Conservation (phyloP, 139 green algal species). For the Pseudopediastrum boryanum region DNA sequence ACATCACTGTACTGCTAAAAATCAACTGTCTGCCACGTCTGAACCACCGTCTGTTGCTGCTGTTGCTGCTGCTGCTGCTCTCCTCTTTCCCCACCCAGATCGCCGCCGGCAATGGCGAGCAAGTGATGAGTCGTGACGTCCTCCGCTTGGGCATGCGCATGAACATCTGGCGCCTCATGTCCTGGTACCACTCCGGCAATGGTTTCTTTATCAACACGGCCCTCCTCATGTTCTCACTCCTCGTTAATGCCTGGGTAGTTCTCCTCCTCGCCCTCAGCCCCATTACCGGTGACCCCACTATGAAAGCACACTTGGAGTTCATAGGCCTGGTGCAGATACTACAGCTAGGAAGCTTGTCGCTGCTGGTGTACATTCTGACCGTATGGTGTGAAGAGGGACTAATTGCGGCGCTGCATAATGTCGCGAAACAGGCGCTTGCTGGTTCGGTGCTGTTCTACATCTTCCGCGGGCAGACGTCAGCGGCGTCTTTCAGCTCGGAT, state of each 20-base stretch:
- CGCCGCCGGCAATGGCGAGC: slow-evolving; percentile 80
- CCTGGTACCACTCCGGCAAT: slow-evolving; percentile 65
- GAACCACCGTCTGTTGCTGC: neutral
- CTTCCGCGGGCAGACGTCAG: slow-evolving; percentile 25
- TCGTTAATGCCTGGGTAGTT: slow-evolving; percentile 62
- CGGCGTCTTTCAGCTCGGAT: neutral
- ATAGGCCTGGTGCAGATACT: slow-evolving; percentile 23
- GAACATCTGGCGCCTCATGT: slow-evolving; percentile 82
- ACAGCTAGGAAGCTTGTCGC: slow-evolving; percentile 14
- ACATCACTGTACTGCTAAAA: too few species aligned
- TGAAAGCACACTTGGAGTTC: neutral
- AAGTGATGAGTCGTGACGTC: slow-evolving; percentile 80
- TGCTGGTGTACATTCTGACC: slow-evolving; percentile 24
- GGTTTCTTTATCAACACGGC: slow-evolving; percentile 77
- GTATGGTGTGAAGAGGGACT: slow-evolving; percentile 23
- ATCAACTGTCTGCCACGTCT: neutral
- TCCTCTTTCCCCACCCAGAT: slow-evolving; percentile 25
- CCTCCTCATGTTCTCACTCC: slow-evolving; percentile 71
- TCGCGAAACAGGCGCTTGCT: slow-evolving; percentile 19
- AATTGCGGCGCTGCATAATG: slow-evolving; percentile 10
- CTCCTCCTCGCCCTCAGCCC: slow-evolving; percentile 14
- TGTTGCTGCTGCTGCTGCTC: neutral
- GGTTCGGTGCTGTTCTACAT: slow-evolving; percentile 32
- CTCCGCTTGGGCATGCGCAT: slow-evolving; percentile 67
- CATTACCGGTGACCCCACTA: neutral